These are phyloP conservation scores for Penicillium sp. DNA, from an alignment of 2,329 filamentous ascomycete genomes.

Conservation along the genomic window DNA sequence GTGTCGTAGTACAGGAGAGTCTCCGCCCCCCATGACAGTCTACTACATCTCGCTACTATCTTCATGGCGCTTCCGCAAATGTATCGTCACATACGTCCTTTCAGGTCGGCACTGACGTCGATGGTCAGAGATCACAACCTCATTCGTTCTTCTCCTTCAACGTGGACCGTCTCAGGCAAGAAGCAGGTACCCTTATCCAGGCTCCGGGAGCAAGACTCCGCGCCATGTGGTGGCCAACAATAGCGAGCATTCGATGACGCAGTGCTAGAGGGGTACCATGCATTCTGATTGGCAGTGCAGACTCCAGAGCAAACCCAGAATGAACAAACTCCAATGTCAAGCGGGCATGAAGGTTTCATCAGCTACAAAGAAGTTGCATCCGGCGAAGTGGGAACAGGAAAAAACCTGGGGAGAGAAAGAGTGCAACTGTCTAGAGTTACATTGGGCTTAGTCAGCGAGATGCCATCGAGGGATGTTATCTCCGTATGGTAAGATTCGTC, in stretches of 20 bases:
- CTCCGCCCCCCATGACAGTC: constrained; percentile 2
- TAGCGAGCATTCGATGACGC: constrained; percentile 6
- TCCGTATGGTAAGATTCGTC: too few species aligned
- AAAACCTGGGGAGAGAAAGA: constrained; percentile 4
- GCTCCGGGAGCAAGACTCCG: neutral
- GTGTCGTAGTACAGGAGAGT: constrained; percentile 11
- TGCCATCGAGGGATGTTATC: too few species aligned
- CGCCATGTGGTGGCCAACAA: constrained; percentile 13
- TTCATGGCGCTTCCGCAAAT: constrained; percentile 9
- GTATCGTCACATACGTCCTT: constrained; percentile 15
- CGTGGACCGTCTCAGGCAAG: too few species aligned
- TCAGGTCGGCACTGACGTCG: constrained; percentile 5
- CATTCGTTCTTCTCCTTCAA: constrained; percentile 4
- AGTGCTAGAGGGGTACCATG: neutral
- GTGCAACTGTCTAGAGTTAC: constrained; percentile 22
- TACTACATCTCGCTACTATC: constrained; percentile 8
- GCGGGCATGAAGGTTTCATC: constrained; percentile 18
- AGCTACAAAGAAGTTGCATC: constrained; percentile 24
- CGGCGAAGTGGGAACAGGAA: constrained; percentile 16
- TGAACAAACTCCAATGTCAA: constrained; percentile 3
- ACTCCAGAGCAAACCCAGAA: constrained; percentile 1
- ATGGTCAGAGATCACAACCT: constrained; percentile 4
- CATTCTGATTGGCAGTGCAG: constrained; percentile 10
- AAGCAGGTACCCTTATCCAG: neutral
- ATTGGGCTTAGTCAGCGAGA: constrained; percentile 21